Base-by-base conservation (phyloP, 1,284 basidiomycete genomes). In the Ceratobasidium sp. region DNA sequence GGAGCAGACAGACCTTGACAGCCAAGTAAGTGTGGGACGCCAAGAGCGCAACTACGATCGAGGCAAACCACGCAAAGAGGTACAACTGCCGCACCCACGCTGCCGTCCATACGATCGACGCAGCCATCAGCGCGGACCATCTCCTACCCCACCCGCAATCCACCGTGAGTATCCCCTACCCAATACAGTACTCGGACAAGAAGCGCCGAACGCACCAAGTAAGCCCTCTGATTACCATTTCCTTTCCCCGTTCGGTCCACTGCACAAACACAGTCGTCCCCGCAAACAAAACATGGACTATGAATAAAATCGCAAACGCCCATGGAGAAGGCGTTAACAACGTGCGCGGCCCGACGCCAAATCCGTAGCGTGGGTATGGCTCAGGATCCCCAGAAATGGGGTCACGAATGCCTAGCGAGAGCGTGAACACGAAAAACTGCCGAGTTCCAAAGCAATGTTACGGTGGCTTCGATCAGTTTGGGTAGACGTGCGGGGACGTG, bases 211-310 rank as follows among this genome's bases (percentile, higher is more conserved):
- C 66, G 11, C 31, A 69, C 53, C 75, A 41, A 50, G 67, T 75
- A 53, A 72, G 59, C 36, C 73, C 62, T 53, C 75, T 44, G 36
- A 78, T 64, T 15, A 78, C 72, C 51, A 78, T 76, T 59, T 77
- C 76, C 36, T 67, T 78, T n/a, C 77, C 77, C 36, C 74, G 54
- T 33, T 78, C 76, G 33, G 76, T 78, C 74, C 74, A 78, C 51
- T 78, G 77, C 2, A 73, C 76, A 57, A 73, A 78, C 5, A 64
- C 71, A 33, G 76, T 53, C 7, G 77, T 74, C 3, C 77, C 77
- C 7, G 77, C 77, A 53, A 78, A 78, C 19, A 78, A 50, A 7
- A 78, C 50, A 50, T 78, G 77, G 17, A 78, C 64, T 9, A 74
- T 17, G 64, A 78, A 75, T 9, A 78, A 63, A 53, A 76, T 72